These are phyloP conservation scores for Nicotiana attenuata DNA, from an alignment of 257 asterid genomes.

Conservation along the genomic window DNA sequence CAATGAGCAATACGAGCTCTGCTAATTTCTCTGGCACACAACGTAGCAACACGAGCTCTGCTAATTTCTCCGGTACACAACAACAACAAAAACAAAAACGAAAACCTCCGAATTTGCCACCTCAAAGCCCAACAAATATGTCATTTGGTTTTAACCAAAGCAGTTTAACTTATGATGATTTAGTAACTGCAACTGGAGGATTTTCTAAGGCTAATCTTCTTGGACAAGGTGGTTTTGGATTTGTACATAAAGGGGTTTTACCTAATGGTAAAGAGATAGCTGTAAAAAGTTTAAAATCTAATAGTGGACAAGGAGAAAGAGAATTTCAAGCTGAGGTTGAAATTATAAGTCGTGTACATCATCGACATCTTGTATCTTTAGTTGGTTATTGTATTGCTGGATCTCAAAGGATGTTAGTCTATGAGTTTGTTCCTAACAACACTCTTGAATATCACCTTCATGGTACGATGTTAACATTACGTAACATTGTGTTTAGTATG, in stretches of 20 bases:
- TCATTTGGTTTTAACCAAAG: conserved; percentile 3
- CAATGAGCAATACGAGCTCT: neutral
- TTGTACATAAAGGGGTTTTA: conserved; percentile 18
- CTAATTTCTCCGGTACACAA: neutral
- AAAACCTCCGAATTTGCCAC: neutral
- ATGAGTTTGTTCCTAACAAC: conserved; percentile 1
- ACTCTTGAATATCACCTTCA: conserved; percentile 9
- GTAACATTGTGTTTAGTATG: neutral
- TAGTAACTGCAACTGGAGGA: conserved; percentile 5
- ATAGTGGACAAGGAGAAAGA: conserved; percentile 20
- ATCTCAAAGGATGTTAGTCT: neutral
- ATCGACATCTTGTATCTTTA: conserved; percentile 8
- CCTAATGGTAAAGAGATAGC: conserved; percentile 18
- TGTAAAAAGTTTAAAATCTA: conserved; percentile 14
- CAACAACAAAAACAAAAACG: neutral
- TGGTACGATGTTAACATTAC: neutral
- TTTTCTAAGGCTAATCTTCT: conserved; percentile 13
- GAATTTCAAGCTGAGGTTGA: conserved; percentile 16
- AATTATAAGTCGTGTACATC: neutral
- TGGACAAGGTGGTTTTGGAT: conserved; percentile 25
- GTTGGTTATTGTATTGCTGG: conserved; percentile 9
- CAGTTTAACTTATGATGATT: conserved; percentile 9
- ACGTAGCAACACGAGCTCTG: neutral
- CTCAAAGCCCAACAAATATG: neutral
- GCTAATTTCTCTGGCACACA: neutral